Evolutionary conservation across 2,329 filamentous ascomycete species (phyloP), one percentile per base, ranked within the genome.

Genomic region (Beauveria sp.): DNA sequence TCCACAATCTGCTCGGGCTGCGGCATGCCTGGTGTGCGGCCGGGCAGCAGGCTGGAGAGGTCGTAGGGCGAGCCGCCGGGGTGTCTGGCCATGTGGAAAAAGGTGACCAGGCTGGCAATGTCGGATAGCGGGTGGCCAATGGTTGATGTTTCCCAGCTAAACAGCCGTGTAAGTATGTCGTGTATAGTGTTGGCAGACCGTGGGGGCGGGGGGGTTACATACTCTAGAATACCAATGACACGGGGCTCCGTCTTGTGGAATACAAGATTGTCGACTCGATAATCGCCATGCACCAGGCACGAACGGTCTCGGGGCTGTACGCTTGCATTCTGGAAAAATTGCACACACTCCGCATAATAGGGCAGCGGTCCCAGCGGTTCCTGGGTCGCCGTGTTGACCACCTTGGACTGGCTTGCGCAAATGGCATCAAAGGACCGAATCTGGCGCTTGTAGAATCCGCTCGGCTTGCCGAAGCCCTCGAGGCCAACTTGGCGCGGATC

Each of bases 61-160:
- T 62, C 60, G 41, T 62, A 62, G 3, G 60, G 60, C 6, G 54
- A 53, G 2, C 41, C 55, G 12, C 55, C 55, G 1, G 60, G 55
- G 2, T 54, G 54, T 14, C 40, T 5, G 14, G 60, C 60, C 46
- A 62, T 41, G 54, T 62, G 67, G 63, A 69, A 70, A 9, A 63
- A 64, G 46, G 62, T 67, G 16, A 69, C 37, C 8, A 96, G 77
- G 72, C 96, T 96, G 70, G 86, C 84, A 41, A 96, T 77, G 70
- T 96, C 92, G 5, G 88, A 90, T 16, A 96, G 80, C 3, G 92
- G 92, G 72, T 96, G 91, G 28, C 92, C 92, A 57, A 96, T 87
- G 0, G 92, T 96, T 52, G 90, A 91, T 89, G 96, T 93, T 76
- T 96, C 92, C 92, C 91, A 96, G 75, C 79, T 81, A 20, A 5